Evolutionary conservation across 495 filamentous ascomycete genomes (phyloP).

Genomic region (Penicillium turbatum): DNA sequence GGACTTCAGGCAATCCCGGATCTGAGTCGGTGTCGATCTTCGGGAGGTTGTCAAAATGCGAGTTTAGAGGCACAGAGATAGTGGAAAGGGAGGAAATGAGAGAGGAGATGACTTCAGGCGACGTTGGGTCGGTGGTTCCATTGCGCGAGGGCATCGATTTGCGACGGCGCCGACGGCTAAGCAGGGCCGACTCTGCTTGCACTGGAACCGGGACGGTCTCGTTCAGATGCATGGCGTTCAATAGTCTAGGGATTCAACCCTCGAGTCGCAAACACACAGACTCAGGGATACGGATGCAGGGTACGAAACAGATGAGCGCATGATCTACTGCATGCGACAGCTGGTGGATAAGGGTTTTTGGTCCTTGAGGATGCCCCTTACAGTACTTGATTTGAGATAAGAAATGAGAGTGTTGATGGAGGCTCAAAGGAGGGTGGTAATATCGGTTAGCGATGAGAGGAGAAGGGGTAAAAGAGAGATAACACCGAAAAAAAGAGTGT

Average conservation of each 20-base stretch:
- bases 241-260: constrained; percentile 18
- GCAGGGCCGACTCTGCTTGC: constrained; percentile 32
- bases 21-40: constrained; percentile 45
- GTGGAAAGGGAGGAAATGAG: constrained; percentile 87
- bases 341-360: constrained; percentile 7
- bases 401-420: constrained; percentile 5
- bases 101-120: constrained; percentile 89
- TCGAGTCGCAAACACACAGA: not conserved
- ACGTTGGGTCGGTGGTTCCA: constrained; percentile 53
- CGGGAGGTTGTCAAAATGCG: constrained; percentile 65
- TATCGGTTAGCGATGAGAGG: not conserved
- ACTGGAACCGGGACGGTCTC: constrained; percentile 21
- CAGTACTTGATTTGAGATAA: constrained; percentile 1
- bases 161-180: constrained; percentile 37
- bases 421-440: not conserved
- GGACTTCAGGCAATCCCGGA: constrained; percentile 44
- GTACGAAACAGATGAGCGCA: constrained; percentile 14
- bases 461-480: constrained; percentile 1
- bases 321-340: constrained; percentile 20
- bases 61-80: constrained; percentile 71
- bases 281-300: constrained; percentile 18
- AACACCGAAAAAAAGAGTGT: constrained; percentile 10
- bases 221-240: constrained; percentile 38
- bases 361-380: constrained; percentile 17
- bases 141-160: constrained; percentile 38